A percentile compares a stretch with the other conserved stretches of the same genome.
Conservation (phyloP, 768 basidiomycete species). For the Pulveroboletus sp. region DNA sequence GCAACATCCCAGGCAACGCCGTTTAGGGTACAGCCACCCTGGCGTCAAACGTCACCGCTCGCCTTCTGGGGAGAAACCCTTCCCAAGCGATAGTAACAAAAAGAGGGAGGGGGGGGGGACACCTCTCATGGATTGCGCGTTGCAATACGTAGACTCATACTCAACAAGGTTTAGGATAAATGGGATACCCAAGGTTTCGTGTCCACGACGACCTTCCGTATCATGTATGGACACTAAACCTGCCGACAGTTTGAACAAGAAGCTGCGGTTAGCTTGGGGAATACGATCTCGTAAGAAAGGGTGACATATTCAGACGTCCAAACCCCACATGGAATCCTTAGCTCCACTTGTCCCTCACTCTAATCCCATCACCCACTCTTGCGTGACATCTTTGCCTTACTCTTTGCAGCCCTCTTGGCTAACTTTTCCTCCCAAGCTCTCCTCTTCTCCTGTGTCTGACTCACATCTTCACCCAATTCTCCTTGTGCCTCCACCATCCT, state of each 20-base stretch:
- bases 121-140: neutral
- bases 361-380: slow-evolving; percentile 13
- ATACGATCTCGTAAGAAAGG: slow-evolving; percentile 2
- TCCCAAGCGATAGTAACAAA: too few species aligned
- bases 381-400: slow-evolving; percentile 25
- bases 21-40: too few species aligned
- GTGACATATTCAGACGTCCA: slow-evolving; percentile 10
- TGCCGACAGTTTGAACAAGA: neutral
- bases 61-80: too few species aligned
- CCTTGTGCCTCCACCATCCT: slow-evolving; percentile 44
- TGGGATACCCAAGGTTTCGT: neutral
- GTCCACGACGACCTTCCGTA: neutral
- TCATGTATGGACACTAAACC: neutral
- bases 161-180: too few species aligned
- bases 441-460: slow-evolving; percentile 71
- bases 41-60: too few species aligned
- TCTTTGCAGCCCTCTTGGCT: slow-evolving; percentile 35
- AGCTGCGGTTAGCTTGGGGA: neutral
- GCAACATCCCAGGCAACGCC: too few species aligned
- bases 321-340: neutral
- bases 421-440: slow-evolving; percentile 38
- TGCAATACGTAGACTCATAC: too few species aligned
- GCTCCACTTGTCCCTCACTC: neutral
- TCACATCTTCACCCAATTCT: slow-evolving; percentile 51
- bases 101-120: too few species aligned